Percentiles rank a stretch among this genome's conserved stretches.
Conservation (phyloP, 345 rosid species). For the Camelina sativa region DNA sequence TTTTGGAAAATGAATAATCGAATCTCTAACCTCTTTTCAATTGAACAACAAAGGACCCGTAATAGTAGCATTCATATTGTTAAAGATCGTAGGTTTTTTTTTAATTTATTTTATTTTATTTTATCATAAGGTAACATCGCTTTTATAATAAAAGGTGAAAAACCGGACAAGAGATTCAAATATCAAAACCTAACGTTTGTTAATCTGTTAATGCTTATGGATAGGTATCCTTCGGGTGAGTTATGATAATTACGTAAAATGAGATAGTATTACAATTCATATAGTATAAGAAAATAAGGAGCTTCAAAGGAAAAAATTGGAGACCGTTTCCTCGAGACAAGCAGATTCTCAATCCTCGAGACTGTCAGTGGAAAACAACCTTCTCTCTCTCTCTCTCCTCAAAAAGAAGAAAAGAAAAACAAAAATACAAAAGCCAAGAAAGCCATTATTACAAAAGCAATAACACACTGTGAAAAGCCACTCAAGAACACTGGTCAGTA, state of each 20-base stretch:
- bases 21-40: too few species aligned
- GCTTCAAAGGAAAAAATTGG: slow-evolving; percentile 17
- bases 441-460: slow-evolving; percentile 40
- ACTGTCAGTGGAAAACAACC: slow-evolving; percentile 44
- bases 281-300: neutral
- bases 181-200: slow-evolving; percentile 23
- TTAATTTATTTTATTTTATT: too few species aligned
- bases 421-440: slow-evolving; percentile 40
- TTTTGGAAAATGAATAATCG: too few species aligned
- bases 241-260: neutral
- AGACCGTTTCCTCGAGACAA: slow-evolving; percentile 50
- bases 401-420: slow-evolving; percentile 31
- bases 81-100: neutral
- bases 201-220: slow-evolving; percentile 23
- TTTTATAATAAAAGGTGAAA: slow-evolving; percentile 22
- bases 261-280: neutral
- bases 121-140: slow-evolving; percentile 16
- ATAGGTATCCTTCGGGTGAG: slow-evolving; percentile 6
- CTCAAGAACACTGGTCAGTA: slow-evolving; percentile 31
- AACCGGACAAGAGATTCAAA: slow-evolving; percentile 26
- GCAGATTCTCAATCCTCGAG: slow-evolving; percentile 47
- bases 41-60: too few species aligned
- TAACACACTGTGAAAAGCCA: slow-evolving; percentile 41
- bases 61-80: slow-evolving; percentile 6
- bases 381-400: slow-evolving; percentile 32